Evolutionary conservation across 208 protist species (phyloP), one percentile per base, ranked within the genome.

Genomic region (Leishmania aethiopica): DNA sequence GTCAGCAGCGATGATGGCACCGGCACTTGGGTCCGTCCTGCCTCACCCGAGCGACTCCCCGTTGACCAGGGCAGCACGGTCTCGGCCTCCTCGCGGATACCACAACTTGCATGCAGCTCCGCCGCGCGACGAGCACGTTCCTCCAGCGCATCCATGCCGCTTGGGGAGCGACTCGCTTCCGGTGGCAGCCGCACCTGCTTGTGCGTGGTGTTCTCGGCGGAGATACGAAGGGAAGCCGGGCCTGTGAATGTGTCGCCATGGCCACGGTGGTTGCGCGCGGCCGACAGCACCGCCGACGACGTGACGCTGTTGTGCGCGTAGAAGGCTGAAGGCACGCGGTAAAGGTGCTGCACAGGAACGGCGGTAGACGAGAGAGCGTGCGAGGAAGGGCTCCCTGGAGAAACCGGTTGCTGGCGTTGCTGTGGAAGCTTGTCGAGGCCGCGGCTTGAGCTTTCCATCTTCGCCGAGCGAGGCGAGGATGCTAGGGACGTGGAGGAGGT

Each of bases 61-160:
- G 69, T 25, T 15, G 69, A 28, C 40, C 19, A 47, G 69, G 69
- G 7, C 11, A 55, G n/a, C 45, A 32, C 69, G 4, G 69, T 35
- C 69, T 74, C 69, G 28, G 64, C 10, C 64, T 70, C 77, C 42
- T 57, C n/a, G 1, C 47, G 0, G 47, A 51, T 1, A 45, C 28
- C n/a, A 35, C 64, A 75, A 45, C 83, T 83, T n/a, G 62, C 75
- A 49, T 77, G 75, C 13, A 75, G 25, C 57, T 86, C 73, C 73
- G 83, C 83, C 0, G 83, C 83, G 25, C 83, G 78, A 42, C 78
- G 78, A 37, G 75, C 83, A 40, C 79, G 83, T 22, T 82, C 75
- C 49, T 76, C 83, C 6, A 82, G 15, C 22, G 75, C 32, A 37
- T 80, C 64, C 11, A 77, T 37, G 17, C 28, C 40, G 17, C 40